Evolutionary conservation across 345 rosid species (phyloP).

Genomic region (Nasturtium officinale): DNA sequence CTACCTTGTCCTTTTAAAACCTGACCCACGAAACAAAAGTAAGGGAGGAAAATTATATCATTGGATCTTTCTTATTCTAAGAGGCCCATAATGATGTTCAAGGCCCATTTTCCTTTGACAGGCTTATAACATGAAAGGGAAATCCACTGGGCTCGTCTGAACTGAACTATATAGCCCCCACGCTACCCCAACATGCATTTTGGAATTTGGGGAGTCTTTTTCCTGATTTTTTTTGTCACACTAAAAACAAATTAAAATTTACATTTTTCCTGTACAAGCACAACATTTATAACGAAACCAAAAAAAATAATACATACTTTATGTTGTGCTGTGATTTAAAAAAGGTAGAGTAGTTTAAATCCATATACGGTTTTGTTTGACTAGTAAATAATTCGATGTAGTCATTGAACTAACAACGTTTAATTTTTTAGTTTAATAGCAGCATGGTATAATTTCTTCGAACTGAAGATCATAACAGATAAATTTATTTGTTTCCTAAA

Average conservation of each 20-base stretch:
- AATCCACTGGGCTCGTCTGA: not conserved
- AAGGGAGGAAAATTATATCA: not conserved
- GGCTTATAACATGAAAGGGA: not conserved
- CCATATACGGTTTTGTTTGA: not conserved
- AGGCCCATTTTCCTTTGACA: constrained; percentile 13
- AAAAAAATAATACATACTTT: not conserved
- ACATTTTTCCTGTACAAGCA: not conserved
- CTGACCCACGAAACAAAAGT: not conserved
- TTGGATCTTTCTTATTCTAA: not conserved
- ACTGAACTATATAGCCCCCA: not conserved
- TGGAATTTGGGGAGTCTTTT: not conserved
- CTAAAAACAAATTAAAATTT: too few species aligned
- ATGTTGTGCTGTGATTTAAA: not conserved
- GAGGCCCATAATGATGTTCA: not conserved
- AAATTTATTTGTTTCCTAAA: not conserved
- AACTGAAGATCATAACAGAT: not conserved
- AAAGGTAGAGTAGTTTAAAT: not conserved
- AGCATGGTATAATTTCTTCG: not conserved
- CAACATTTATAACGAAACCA: not conserved
- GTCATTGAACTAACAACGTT: not conserved
- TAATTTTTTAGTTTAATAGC: not conserved
- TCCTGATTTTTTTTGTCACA: too few species aligned
- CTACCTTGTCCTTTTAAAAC: too few species aligned
- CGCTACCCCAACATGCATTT: not conserved
- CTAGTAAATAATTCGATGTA: not conserved